Evolutionary conservation across 31 red algal species (phyloP).

Genomic region (Asparagopsis taxiformis): DNA sequence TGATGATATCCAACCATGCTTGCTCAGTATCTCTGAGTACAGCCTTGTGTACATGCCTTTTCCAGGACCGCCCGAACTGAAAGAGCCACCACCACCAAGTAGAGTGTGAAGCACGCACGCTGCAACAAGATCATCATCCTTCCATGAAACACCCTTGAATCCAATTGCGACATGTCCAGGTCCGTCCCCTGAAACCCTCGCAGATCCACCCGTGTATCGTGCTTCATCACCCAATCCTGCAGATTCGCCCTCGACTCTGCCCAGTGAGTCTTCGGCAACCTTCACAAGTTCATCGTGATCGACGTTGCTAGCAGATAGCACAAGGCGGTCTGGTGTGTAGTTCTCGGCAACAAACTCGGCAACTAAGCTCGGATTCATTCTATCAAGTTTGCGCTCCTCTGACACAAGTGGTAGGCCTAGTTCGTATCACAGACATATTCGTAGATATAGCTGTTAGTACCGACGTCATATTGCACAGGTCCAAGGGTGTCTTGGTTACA

Average conservation of each 20-base stretch:
- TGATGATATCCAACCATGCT: constrained; percentile 87
- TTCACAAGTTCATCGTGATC: constrained; percentile 73
- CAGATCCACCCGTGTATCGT: constrained; percentile 86
- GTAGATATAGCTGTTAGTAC: neutral
- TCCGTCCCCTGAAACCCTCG: constrained; percentile 56
- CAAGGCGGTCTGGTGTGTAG: constrained; percentile 68
- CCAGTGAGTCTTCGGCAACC: constrained; percentile 37
- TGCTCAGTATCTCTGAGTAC: constrained; percentile 88
- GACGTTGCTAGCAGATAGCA: constrained; percentile 76
- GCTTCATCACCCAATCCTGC: constrained; percentile 4
- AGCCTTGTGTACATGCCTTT: constrained; percentile 98
- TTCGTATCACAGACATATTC: too few species aligned
- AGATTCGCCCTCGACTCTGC: constrained; percentile 10
- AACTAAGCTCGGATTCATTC: constrained; percentile 43
- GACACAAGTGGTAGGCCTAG: constrained; percentile 74
- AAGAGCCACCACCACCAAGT: constrained; percentile 93
- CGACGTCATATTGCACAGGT: neutral
- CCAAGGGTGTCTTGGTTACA: constrained; percentile 1
- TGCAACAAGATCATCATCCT: constrained; percentile 88
- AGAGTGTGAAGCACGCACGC: constrained; percentile 87
- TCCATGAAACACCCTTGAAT: constrained; percentile 88
- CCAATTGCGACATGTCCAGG: constrained; percentile 87
- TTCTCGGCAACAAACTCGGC: constrained; percentile 53
- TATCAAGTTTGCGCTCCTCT: constrained; percentile 43
- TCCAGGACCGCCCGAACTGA: constrained; percentile 95